These are phyloP conservation scores for Ascochyta koolunga DNA, from an alignment of 2,329 filamentous ascomycete genomes.

Conservation along the genomic window DNA sequence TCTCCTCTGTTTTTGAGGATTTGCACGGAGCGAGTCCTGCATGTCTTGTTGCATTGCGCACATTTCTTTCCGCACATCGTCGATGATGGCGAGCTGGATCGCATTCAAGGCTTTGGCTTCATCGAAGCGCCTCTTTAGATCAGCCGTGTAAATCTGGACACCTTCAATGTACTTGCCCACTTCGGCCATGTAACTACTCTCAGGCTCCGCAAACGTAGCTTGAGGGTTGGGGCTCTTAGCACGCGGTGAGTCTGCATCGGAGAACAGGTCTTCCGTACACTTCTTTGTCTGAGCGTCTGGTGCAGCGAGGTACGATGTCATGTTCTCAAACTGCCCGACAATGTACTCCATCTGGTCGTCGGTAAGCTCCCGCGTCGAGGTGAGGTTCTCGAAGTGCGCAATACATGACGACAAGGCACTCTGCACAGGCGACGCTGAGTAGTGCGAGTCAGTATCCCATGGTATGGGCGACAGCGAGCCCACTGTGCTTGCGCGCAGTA, in stretches of 20 bases:
- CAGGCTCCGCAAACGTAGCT: slow-evolving; percentile 5
- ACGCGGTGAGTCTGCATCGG: slow-evolving; percentile 15
- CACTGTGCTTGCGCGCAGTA: slow-evolving; percentile 22
- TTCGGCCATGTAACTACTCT: slow-evolving; percentile 31
- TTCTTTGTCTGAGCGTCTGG: slow-evolving; percentile 31
- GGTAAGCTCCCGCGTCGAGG: slow-evolving; percentile 36
- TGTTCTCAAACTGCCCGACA: slow-evolving; percentile 40
- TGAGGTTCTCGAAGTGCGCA: slow-evolving; percentile 39
- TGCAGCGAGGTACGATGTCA: slow-evolving; percentile 37
- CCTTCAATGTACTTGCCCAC: slow-evolving; percentile 36
- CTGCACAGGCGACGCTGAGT: slow-evolving; percentile 37
- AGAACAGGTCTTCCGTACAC: slow-evolving; percentile 29
- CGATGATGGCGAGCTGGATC: slow-evolving; percentile 42
- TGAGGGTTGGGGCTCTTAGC: slow-evolving; percentile 1
- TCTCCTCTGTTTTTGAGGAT: background rate
- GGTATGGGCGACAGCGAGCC: slow-evolving; percentile 29
- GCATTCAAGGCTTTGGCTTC: slow-evolving; percentile 42
- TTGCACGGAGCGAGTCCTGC: slow-evolving; percentile 11
- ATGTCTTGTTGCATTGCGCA: slow-evolving; percentile 21
- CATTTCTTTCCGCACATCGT: slow-evolving; percentile 35
- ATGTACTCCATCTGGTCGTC: slow-evolving; percentile 46
- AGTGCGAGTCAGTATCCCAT: slow-evolving; percentile 31
- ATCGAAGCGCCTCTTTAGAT: slow-evolving; percentile 39
- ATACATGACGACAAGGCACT: slow-evolving; percentile 41
- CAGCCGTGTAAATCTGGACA: slow-evolving; percentile 33